Conservation (phyloP, 2,329 filamentous ascomycete genomes). For the Ramichloridium luteum region DNA sequence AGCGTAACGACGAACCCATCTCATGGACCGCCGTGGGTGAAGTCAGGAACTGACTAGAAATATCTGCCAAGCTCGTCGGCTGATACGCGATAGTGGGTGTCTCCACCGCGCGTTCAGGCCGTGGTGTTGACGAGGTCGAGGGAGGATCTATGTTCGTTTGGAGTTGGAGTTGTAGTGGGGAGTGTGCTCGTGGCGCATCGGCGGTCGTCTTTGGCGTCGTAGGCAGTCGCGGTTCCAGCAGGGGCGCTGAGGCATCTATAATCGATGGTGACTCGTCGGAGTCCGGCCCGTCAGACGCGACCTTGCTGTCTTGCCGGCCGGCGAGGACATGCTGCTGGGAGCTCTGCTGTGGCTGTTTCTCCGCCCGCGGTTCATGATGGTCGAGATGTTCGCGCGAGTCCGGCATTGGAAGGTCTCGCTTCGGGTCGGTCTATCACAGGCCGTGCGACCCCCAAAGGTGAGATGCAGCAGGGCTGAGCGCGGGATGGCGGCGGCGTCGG, state of each 20-base stretch:
- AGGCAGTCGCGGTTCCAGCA: too few relatives aligned
- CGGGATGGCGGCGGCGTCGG: too few relatives aligned
- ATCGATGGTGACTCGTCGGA: too few relatives aligned
- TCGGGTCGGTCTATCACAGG: too few relatives aligned
- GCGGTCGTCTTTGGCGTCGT: too few relatives aligned
- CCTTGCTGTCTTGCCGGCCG: not conserved
- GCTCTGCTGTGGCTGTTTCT: too few relatives aligned
- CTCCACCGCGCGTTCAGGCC: slow-evolving; percentile 5
- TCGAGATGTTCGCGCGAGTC: too few relatives aligned
- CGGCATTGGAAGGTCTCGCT: too few relatives aligned
- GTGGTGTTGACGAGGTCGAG: not conserved
- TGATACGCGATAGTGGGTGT: slow-evolving; percentile 17
- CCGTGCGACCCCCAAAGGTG: too few relatives aligned
- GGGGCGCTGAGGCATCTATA: too few relatives aligned
- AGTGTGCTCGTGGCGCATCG: not conserved
- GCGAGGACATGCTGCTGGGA: not conserved
- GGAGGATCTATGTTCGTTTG: slow-evolving; percentile 2
- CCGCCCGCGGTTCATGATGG: too few relatives aligned
- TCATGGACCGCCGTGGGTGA: slow-evolving; percentile 22
- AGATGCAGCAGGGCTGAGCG: too few relatives aligned
- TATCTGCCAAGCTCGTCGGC: not conserved
- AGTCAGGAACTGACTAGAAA: slow-evolving; percentile 25
- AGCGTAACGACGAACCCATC: slow-evolving; percentile 24
- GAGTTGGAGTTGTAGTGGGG: slow-evolving; percentile 3
- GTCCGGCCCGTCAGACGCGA: not conserved